Percentiles rank a stretch among this genome's conserved stretches.
Evolutionary conservation across 768 basidiomycete genomes (phyloP).

Genomic region (Lyophyllum semitale): DNA sequence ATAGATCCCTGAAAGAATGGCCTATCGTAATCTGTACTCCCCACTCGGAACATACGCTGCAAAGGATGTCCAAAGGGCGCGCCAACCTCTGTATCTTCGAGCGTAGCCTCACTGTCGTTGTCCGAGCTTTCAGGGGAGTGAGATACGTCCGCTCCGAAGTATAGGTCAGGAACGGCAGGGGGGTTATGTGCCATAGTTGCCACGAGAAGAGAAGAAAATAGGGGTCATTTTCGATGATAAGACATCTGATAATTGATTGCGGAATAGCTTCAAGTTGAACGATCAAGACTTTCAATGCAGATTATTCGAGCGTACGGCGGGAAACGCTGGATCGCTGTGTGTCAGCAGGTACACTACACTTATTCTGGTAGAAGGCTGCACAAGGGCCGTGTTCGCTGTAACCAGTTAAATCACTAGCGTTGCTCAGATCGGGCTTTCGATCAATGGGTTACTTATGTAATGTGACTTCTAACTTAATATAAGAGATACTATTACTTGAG

Average conservation of each 20-base stretch:
- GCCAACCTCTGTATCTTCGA: slow-evolving; percentile 27
- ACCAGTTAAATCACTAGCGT: too few species aligned
- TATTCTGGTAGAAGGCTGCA: too few species aligned
- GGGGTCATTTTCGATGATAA: slow-evolving; percentile 2
- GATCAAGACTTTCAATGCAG: not conserved
- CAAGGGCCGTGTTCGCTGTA: not conserved
- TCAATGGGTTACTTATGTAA: too few species aligned
- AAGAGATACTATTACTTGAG: too few species aligned
- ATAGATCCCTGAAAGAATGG: slow-evolving; percentile 18
- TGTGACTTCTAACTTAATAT: too few species aligned
- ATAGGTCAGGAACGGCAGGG: slow-evolving; percentile 4
- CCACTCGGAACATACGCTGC: slow-evolving; percentile 33
- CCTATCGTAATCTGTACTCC: slow-evolving; percentile 25
- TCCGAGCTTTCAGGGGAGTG: slow-evolving; percentile 22
- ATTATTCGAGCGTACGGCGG: not conserved
- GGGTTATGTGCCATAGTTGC: slow-evolving; percentile 1
- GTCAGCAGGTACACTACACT: not conserved
- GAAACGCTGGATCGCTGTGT: too few species aligned
- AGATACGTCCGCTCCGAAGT: slow-evolving; percentile 20
- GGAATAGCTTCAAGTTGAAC: too few species aligned
- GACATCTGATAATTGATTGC: slow-evolving; percentile 4
- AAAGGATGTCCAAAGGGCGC: slow-evolving; percentile 33
- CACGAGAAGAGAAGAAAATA: not conserved
- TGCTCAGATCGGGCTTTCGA: not conserved
- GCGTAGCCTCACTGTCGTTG: slow-evolving; percentile 31